Conservation (phyloP, 2,329 filamentous ascomycete species). For the Neocucurbitaria cava region DNA sequence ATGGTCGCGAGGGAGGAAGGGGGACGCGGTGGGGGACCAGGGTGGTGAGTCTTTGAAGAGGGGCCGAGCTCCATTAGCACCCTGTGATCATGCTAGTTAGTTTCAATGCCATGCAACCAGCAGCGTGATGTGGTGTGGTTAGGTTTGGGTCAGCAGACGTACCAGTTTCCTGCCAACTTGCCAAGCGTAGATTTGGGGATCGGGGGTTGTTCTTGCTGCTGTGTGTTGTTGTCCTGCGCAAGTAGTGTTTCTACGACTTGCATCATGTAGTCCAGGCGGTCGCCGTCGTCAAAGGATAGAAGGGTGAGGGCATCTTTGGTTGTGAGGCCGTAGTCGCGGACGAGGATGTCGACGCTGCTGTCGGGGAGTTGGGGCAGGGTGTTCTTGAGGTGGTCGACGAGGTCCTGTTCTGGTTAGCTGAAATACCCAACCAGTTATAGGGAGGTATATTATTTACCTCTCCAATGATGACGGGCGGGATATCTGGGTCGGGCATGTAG, state of each 20-base stretch:
- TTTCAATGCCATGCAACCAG: no score
- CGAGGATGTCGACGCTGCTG: slow-evolving; percentile 68
- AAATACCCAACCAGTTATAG: not conserved
- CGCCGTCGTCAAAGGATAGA: slow-evolving; percentile 77
- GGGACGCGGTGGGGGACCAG: slow-evolving; percentile 51
- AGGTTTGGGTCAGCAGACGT: no score
- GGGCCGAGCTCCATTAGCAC: slow-evolving; percentile 60
- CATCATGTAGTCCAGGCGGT: slow-evolving; percentile 82
- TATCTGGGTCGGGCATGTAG: slow-evolving; percentile 97
- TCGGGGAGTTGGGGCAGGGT: slow-evolving; percentile 78
- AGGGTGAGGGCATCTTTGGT: slow-evolving; percentile 85
- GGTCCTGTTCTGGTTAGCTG: slow-evolving; percentile 52
- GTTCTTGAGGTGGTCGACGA: slow-evolving; percentile 68
- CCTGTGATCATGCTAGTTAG: no score
- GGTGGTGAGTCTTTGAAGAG: slow-evolving; percentile 53
- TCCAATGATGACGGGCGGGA: slow-evolving; percentile 79
- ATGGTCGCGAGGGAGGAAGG: slow-evolving; percentile 53
- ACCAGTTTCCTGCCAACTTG: slow-evolving; percentile 66
- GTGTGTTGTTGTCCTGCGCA: slow-evolving; percentile 8
- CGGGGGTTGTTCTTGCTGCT: slow-evolving; percentile 36
- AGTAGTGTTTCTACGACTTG: slow-evolving; percentile 60
- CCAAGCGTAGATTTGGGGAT: slow-evolving; percentile 34
- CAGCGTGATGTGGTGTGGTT: no score
- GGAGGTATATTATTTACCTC: slow-evolving; percentile 38
- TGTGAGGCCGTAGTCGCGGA: slow-evolving; percentile 70